These are phyloP conservation scores for Rhizomucor pusillus DNA, from an alignment of 371 early-diverging fungal genomes.

Conservation along the genomic window DNA sequence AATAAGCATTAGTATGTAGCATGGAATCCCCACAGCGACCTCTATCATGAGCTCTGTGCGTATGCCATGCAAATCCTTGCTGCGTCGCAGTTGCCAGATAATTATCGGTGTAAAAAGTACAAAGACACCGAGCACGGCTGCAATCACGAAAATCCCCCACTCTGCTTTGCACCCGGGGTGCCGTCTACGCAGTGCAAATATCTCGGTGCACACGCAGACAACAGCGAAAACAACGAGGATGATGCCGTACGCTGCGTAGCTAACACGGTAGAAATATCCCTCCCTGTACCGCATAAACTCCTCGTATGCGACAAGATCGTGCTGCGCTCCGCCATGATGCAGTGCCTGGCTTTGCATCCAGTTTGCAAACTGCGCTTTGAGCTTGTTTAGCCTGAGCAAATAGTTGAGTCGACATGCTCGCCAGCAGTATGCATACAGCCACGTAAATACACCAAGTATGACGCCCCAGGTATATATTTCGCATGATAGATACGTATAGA, in stretches of 20 bases:
- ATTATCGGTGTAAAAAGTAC: conserved; percentile 23
- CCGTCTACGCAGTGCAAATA: neutral
- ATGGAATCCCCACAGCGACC: conserved; percentile 19
- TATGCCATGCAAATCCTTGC: conserved; percentile 35
- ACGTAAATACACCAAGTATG: conserved; percentile 29
- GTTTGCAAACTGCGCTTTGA: conserved; percentile 19
- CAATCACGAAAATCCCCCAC: conserved; percentile 17
- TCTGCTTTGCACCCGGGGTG: conserved; percentile 8
- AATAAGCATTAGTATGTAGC: conserved; percentile 22
- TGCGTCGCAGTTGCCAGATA: conserved; percentile 18
- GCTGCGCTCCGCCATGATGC: neutral
- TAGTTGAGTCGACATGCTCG: conserved; percentile 29
- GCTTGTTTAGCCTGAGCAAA: conserved; percentile 23
- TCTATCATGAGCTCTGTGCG: conserved; percentile 33
- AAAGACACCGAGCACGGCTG: conserved; percentile 18
- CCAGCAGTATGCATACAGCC: conserved; percentile 32
- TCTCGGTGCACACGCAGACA: conserved; percentile 15
- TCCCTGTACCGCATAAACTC: conserved; percentile 26
- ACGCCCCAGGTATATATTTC: conserved; percentile 29
- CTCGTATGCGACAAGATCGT: conserved; percentile 20
- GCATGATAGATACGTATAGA: conserved; percentile 14
- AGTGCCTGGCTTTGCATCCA: neutral
- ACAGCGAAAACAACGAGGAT: conserved; percentile 14
- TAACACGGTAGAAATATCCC: conserved; percentile 2
- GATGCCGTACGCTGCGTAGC: conserved; percentile 11